Evolutionary conservation across 352 stramenopile genomes (phyloP), one percentile per base, ranked within the genome.

Genomic region (Globisporangium viniferum): DNA sequence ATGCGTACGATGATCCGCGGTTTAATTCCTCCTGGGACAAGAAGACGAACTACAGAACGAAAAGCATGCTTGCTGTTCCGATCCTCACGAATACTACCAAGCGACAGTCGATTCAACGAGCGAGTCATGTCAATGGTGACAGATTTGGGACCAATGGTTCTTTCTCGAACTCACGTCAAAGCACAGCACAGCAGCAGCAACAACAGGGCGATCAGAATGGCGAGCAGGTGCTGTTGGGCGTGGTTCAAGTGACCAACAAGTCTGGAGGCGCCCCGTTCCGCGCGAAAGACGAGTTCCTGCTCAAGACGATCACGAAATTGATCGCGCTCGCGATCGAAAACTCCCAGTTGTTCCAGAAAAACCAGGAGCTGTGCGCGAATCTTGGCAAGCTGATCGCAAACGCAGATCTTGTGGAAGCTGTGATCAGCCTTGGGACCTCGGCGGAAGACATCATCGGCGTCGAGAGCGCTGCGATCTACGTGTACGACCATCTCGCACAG

Each of bases 171-270:
- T 24, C 60, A 15, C 15, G 41, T 22, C 15, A 20, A n/a, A 22
- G 41, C 41, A 18, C 41, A 49, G 5, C 41, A 35, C 54, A 57
- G 18, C 49, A 31, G 8, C 54, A 62, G 27, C 33, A 68, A 22
- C 59, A 67, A 27, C 65, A 49, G 10, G 8, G 12, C 29, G 27
- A 48, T 5, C 6, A 67, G 10, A 61, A 61, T 15, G 22, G 15
- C 36, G 70, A 84, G 1, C 76, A 85, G 18, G 81, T 58, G 7
- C 71, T 93, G 4, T 70, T 93, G 2, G 86, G 86, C 27, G 86
- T 93, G 9, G 83, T 93, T 2, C 86, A 93, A 49, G 85, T 93
- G 10, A 93, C 92, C 66, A 93, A 92, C 72, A 93, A 93, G 46
- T 89, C 86, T 0, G 83, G 86, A 22, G 86, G 83, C 9, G 83